Percentiles rank a stretch among this genome's conserved stretches.
These are phyloP conservation scores for Penicillium cataractarum DNA, from an alignment of 495 filamentous ascomycete species.

Conservation along the genomic window DNA sequence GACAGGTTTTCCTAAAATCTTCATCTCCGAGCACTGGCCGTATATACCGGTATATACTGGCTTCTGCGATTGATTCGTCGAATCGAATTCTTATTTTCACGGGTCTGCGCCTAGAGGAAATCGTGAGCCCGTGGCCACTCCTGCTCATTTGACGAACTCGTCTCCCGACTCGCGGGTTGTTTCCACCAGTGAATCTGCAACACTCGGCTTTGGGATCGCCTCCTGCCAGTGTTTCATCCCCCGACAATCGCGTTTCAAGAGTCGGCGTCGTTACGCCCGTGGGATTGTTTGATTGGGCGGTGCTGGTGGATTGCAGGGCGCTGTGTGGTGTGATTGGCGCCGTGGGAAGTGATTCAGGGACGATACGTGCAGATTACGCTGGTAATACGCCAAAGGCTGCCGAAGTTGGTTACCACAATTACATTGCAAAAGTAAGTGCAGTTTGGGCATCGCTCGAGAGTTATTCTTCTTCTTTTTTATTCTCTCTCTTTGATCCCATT, in stretches of 20 bases:
- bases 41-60: slow-evolving; percentile 2
- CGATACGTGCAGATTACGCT: slow-evolving; percentile 13
- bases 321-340: slow-evolving; percentile 23
- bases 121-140: slow-evolving; percentile 12
- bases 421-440: slow-evolving; percentile 1
- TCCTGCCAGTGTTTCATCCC: slow-evolving; percentile 39
- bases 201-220: slow-evolving; percentile 24
- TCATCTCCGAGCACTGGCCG: not conserved
- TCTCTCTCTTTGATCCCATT: not conserved
- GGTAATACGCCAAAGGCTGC: not conserved
- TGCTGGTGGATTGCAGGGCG: slow-evolving; percentile 18
- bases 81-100: too few relatives aligned
- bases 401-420: not conserved
- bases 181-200: slow-evolving; percentile 26
- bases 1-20: not conserved
- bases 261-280: slow-evolving; percentile 15
- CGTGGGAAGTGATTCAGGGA: slow-evolving; percentile 13
- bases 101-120: not conserved
- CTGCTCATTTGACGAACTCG: slow-evolving; percentile 12
- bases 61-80: not conserved
- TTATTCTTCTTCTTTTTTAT: slow-evolving; percentile 1
- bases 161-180: slow-evolving; percentile 2
- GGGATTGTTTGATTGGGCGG: slow-evolving; percentile 33
- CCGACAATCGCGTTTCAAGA: slow-evolving; percentile 39
- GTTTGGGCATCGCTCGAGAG: not conserved